A percentile compares a stretch with the other conserved stretches of the same genome.
phyloP scores from a whole-genome alignment of 495 filamentous ascomycete species.

The Neurospora africana region DNA sequence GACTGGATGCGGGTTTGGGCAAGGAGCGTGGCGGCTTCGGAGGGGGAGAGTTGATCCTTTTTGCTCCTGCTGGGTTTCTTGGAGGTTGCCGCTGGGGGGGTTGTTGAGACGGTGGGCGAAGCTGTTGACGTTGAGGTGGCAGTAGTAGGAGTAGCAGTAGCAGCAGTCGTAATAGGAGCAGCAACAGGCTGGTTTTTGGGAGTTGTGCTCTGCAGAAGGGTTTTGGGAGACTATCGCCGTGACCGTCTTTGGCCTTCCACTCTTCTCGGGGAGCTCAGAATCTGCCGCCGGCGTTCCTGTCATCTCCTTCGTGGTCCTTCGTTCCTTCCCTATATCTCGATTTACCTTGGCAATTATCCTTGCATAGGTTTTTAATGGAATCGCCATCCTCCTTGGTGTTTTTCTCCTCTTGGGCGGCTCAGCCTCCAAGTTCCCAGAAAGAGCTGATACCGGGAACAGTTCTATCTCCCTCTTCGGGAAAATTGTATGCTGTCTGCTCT shows the following conservation, averaged over 20 bases:
- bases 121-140: neutral
- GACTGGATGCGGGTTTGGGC: neutral
- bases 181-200: neutral
- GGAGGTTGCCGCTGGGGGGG: neutral
- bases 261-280: neutral
- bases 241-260: neutral
- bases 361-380: neutral
- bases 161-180: neutral
- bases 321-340: neutral
- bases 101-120: neutral
- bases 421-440: neutral
- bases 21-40: neutral
- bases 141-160: neutral
- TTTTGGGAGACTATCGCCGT: neutral
- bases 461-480: neutral
- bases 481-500: neutral
- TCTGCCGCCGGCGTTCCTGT: neutral
- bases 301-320: neutral
- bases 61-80: neutral
- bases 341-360: neutral
- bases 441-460: neutral
- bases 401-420: neutral
- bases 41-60: neutral
- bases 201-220: neutral
- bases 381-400: neutral